Evolutionary conservation across 1,284 basidiomycete genomes (phyloP).

Genomic region (Tetrapyrgos nigripes): DNA sequence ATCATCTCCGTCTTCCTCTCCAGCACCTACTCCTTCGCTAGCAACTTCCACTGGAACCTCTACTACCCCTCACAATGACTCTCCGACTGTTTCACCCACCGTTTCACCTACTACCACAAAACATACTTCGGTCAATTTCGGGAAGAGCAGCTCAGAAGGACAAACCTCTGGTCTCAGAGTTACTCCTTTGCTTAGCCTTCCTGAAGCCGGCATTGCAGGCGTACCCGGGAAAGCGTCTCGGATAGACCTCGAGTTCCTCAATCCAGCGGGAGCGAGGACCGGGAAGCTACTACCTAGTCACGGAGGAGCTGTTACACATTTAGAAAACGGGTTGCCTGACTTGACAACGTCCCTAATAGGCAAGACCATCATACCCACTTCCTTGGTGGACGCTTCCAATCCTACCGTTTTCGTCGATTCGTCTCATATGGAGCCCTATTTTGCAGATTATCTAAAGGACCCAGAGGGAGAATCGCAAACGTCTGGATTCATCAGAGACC

Average conservation of each 20-base stretch:
- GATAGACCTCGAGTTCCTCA: constrained; percentile 71
- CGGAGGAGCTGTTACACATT: too few relatives aligned
- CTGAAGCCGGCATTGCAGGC: constrained; percentile 64
- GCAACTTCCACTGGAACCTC: too few relatives aligned
- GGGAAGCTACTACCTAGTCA: constrained; percentile 74
- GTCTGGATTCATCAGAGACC: constrained; percentile 12
- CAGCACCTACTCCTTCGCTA: too few relatives aligned
- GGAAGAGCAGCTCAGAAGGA: too few relatives aligned
- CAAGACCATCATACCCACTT: constrained; percentile 37
- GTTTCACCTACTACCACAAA: too few relatives aligned
- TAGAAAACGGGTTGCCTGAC: too few relatives aligned
- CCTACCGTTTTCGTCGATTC: constrained; percentile 69
- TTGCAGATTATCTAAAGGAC: constrained; percentile 43
- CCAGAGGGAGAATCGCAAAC: too few relatives aligned
- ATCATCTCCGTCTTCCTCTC: too few relatives aligned
- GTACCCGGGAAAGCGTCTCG: constrained; percentile 69
- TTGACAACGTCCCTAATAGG: constrained; percentile 39
- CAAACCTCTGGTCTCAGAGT: too few relatives aligned
- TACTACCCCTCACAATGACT: too few relatives aligned
- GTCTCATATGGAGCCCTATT: constrained; percentile 49
- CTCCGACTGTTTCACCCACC: too few relatives aligned
- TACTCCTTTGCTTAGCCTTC: constrained; percentile 54
- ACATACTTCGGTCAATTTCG: too few relatives aligned
- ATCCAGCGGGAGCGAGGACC: constrained; percentile 72
- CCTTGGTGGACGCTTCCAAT: constrained; percentile 77